These are phyloP conservation scores for Arthrocladium fulminans DNA, from an alignment of 2,329 filamentous ascomycete species.

Conservation along the genomic window DNA sequence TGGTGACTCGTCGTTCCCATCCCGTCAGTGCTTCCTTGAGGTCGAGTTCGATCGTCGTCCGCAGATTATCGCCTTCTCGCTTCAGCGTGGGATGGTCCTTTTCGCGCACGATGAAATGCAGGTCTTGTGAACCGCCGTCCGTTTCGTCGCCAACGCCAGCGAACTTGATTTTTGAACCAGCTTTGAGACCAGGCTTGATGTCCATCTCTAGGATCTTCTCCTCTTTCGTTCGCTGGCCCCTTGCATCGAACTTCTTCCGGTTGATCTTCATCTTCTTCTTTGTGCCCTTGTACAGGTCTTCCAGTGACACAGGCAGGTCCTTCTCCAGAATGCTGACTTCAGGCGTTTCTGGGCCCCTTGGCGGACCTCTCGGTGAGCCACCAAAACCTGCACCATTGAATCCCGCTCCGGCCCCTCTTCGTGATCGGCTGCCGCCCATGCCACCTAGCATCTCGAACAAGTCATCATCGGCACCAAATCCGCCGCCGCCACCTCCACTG, in stretches of 20 bases:
- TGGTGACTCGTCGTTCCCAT: slow-evolving; percentile 84
- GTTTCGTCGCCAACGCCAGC: slow-evolving; percentile 94
- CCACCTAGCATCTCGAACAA: slow-evolving; percentile 21
- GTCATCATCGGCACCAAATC: background rate
- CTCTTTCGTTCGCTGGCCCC: slow-evolving; percentile 73
- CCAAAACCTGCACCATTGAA: slow-evolving; percentile 26
- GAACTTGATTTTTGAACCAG: slow-evolving; percentile 97
- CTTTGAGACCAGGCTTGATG: slow-evolving; percentile 91
- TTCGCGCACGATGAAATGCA: slow-evolving; percentile 93
- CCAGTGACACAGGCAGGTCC: slow-evolving; percentile 67
- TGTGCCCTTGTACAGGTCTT: slow-evolving; percentile 78
- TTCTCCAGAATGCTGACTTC: slow-evolving; percentile 89
- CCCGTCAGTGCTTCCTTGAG: slow-evolving; percentile 92
- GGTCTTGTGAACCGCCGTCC: slow-evolving; percentile 86
- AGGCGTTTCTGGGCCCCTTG: slow-evolving; percentile 49
- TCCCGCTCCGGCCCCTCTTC: slow-evolving; percentile 35
- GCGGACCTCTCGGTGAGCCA: slow-evolving; percentile 16
- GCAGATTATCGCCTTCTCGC: slow-evolving; percentile 80
- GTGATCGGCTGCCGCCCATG: slow-evolving; percentile 42
- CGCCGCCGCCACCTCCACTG: slow-evolving; percentile 35
- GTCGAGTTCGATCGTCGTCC: slow-evolving; percentile 67
- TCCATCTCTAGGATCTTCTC: slow-evolving; percentile 90
- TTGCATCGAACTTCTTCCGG: slow-evolving; percentile 82
- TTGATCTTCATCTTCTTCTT: slow-evolving; percentile 99
- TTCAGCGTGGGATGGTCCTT: slow-evolving; percentile 79